Evolutionary conservation across 2,329 filamentous ascomycete genomes (phyloP), one percentile per base, ranked within the genome.

Genomic region (Hymenoscyphus fructigenus): DNA sequence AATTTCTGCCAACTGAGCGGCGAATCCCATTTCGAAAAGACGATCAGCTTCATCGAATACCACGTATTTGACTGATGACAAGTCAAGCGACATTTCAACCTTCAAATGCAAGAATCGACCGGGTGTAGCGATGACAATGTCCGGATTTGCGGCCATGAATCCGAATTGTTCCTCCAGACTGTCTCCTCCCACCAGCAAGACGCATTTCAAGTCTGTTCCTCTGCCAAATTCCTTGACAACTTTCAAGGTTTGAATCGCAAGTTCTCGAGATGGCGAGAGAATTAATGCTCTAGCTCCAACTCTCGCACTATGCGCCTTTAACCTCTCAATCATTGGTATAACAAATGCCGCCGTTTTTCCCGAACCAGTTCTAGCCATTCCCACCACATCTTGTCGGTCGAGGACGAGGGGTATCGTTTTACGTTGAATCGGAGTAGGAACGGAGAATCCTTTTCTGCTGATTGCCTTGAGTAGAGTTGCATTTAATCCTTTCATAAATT

Each of bases 331-430:
- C 94, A 99, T 97, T 55, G 95, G 95, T 69, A 99, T 96, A 29
- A 98, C 93, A 77, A 99, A 99, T 26, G 95, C 95, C 0, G 93
- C 95, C 0, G 96, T 99, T 82, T 99, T 99, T 81, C 95, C 95
- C 23, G 93, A 98, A 76, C 95, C 95, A n/a, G 96, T 99, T 70
- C 96, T 85, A 7, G 95, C 95, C 95, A 99, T 99, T 70, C 93
- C 96, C 28, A 99, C 94, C n/a, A 98, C 91, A 83, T 99, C 95
- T 79, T 93, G 91, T 62, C 90, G 87, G 67, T 96, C 91, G 71
- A 98, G 83, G 63, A 99, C 88, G 63, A 98, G 82, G 3, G 95
- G 96, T 58, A 99, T 97, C 1, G 95, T 92, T 79, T 98, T 98
- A 71, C 95, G 88, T 81, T 99, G 95, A 78, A 99, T 99, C 0